These are phyloP conservation scores for Penicillium digitatum DNA, from an alignment of 2,329 filamentous ascomycete species.

Conservation along the genomic window DNA sequence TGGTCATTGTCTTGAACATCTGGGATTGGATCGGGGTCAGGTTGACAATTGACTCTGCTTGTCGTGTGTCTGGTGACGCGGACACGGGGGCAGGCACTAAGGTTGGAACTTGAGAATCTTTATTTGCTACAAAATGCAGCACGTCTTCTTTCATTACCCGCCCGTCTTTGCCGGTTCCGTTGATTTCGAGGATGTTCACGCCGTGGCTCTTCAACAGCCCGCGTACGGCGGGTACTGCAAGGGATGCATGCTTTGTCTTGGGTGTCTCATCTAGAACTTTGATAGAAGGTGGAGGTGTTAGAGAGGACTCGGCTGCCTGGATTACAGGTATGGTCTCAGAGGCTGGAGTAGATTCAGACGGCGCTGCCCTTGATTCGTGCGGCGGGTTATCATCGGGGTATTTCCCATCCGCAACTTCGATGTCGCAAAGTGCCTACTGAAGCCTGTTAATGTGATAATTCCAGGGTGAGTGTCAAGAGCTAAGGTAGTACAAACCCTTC, in stretches of 20 bases:
- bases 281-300: conserved; percentile 4
- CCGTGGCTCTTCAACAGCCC: conserved; percentile 77
- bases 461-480: not conserved
- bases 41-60: conserved; percentile 64
- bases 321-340: conserved; percentile 9
- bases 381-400: conserved; percentile 55
- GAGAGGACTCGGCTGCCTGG: conserved; percentile 17
- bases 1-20: conserved; percentile 98
- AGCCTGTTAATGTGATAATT: conserved; percentile 10
- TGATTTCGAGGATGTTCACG: conserved; percentile 71
- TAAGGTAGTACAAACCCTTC: conserved; percentile 50
- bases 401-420: conserved; percentile 79
- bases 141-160: conserved; percentile 92
- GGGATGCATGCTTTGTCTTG: conserved; percentile 61
- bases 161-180: conserved; percentile 85
- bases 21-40: conserved; percentile 77
- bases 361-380: conserved; percentile 25
- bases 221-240: conserved; percentile 89
- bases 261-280: conserved; percentile 11
- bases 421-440: conserved; percentile 76
- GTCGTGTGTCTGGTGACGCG: conserved; percentile 43
- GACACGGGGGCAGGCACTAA: conserved; percentile 27
- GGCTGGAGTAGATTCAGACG: conserved; percentile 19
- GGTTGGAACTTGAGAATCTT: conserved; percentile 39
- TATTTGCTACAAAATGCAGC: conserved; percentile 55